Evolutionary conservation across 2,329 filamentous ascomycete species (phyloP).

Genomic region (Claviceps sp.): DNA sequence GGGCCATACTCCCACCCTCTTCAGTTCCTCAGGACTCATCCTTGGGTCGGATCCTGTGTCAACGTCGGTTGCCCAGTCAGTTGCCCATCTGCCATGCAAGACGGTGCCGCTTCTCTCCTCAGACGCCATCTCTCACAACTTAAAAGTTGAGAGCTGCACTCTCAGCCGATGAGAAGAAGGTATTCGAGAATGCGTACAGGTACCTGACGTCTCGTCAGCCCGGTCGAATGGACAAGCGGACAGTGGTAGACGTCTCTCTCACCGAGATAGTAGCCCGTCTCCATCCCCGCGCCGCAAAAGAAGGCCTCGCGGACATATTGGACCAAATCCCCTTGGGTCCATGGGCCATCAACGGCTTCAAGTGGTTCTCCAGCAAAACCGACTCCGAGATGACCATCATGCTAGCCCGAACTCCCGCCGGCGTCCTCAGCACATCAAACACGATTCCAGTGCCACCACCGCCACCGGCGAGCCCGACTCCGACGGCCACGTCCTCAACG

Average conservation of each 20-base stretch:
- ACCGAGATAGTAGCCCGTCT: conserved; percentile 48
- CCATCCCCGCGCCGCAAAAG: conserved; percentile 7
- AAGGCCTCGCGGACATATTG: conserved; percentile 9
- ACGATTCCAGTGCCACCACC: conserved; percentile 19
- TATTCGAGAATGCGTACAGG: conserved; percentile 38
- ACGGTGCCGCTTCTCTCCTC: conserved; percentile 43
- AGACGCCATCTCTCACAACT: conserved; percentile 27
- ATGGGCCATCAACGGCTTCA: conserved; percentile 52
- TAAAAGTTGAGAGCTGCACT: conserved; percentile 13
- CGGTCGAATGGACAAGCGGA: conserved; percentile 51
- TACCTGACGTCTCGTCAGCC: conserved; percentile 40
- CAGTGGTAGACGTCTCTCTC: conserved; percentile 65
- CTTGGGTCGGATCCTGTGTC: conserved; percentile 47
- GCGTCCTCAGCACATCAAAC: conserved; percentile 41
- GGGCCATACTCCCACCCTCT: conserved; percentile 40
- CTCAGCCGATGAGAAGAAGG: conserved; percentile 19
- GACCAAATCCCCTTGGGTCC: conserved; percentile 32
- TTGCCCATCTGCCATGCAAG: conserved; percentile 55
- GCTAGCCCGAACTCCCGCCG: conserved; percentile 40
- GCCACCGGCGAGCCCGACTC: conserved; percentile 12
- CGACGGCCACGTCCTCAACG: conserved; percentile 41
- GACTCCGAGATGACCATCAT: conserved; percentile 40
- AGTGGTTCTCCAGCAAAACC: conserved; percentile 33
- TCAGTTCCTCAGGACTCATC: conserved; percentile 43
- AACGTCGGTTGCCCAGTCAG: conserved; percentile 52